Base-by-base conservation (phyloP, 148 eudicot species). In the Suaeda aralocaspica region DNA sequence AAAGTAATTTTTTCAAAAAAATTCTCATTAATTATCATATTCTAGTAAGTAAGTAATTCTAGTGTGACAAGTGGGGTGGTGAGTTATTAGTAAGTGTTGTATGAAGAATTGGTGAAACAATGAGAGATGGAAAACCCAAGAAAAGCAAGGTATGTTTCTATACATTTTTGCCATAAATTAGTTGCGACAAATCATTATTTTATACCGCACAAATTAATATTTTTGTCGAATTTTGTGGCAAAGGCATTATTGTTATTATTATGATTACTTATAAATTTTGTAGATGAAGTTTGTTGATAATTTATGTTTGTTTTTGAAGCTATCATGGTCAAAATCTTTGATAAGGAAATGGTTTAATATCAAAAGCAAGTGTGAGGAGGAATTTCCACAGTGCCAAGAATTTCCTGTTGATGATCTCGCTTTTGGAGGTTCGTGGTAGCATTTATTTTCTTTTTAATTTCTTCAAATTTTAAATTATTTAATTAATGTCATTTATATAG, bases 301-400 rank as follows among this genome's bases (percentile, higher is more conserved):
- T 57, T 59, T 49, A 68, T 29, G 77, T 68, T 62, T 73, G 52
- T 46, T 50, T 66, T 24, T 74, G 80, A 71, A 94, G 98, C 82
- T 94, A 51, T 93, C 91, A 0, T 94, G 98, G 98, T 81, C 98
- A 26, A 94, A 89, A 71, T 82, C 84, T 65, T 71, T 91, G 80
- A 86, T 94, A 46, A 87, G 88, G 60, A 94, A 89, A 77, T 89
- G 96, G 96, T 86, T 94, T 84, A 91, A 85, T 63, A 84, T 83
- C 82, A 94, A 84, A 88, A 82, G 88, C 83, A 94, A 91, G 76
- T 75, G 66, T 15, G 88, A 87, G 70, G 88, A 94, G 70, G 88
- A 94, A 48, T 74, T 80, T 68, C 78, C 74, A 11, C 50, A 46
- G 50, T 46, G 1, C 50, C 50, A 46, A 12, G 50, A 46, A 46